Evolutionary conservation across 805 yeast species (phyloP), one percentile per base, ranked within the genome.

Genomic region (Ascoidea tarda): DNA sequence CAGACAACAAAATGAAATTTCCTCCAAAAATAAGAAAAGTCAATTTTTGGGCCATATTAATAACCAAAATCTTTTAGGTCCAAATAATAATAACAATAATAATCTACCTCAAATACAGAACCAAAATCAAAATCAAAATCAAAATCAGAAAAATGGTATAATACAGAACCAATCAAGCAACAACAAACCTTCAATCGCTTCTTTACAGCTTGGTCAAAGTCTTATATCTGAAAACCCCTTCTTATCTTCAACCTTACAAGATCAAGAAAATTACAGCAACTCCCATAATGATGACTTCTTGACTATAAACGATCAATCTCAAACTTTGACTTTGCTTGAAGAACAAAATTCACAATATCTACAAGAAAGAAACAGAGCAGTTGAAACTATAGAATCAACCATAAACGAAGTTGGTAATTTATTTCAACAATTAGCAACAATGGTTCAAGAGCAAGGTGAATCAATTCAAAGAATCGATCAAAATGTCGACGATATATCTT

Each of bases 371-470:
- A 83, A 82, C 60, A 66, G 82, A 49, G 99, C 99, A 0, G 96
- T 93, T 51, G 98, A 91, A 63, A 87, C 97, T 0, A 93, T 93
- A 50, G 99, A 93, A 65, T 77, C 88, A n/a, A 93, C 99, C 0
- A 93, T 93, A 56, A 91, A 91, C 62, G 98, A 93, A 66, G 96
- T 93, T 50, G 99, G 99, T 47, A 84, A 86, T 50, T 74, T 93
- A 55, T 93, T 93, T 70, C 91, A 87, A 61, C 99, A 93, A 67
- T 74, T 93, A 60, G 96, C 98, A 5, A 84, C 95, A 1, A 91
- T 93, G 98, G 97, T 93, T 6, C 89, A 87, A 56, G 98, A 93
- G 66, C 99, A 93, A 68, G 91, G 98, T 46, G 99, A 93, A 61
- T 86, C 85, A 14, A 91, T 93, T 53, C 98, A 91, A 66, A 74